Percentiles rank a stretch among this genome's conserved stretches.
Conservation (phyloP, 2,329 filamentous ascomycete species). For the Sarocladium strictum region DNA sequence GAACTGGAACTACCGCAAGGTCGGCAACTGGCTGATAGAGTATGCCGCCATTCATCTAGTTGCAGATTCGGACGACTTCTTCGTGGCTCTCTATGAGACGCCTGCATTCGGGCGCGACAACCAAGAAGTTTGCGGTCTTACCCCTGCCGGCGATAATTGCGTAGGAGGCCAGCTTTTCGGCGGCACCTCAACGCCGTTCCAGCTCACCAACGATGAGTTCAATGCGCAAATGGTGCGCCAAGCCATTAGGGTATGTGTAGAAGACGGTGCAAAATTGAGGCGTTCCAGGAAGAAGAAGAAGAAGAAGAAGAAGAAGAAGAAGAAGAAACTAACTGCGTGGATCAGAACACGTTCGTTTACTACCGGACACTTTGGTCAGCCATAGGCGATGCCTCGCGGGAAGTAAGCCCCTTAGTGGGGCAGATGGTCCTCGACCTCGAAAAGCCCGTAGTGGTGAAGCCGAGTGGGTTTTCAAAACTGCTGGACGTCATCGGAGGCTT, state of each 20-base stretch:
- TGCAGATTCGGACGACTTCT: not conserved
- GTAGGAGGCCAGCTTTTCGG: not conserved
- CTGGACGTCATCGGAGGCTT: not conserved
- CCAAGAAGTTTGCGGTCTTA: not conserved
- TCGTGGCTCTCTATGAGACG: not conserved
- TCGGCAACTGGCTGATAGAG: not conserved
- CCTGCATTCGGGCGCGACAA: not conserved
- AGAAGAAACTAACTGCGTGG: not conserved
- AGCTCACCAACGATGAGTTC: not conserved
- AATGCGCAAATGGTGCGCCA: not conserved
- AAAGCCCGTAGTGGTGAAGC: not conserved
- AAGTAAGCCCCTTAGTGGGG: not conserved
- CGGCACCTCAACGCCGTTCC: not conserved
- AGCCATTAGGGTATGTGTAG: not conserved
- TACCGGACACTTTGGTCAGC: not conserved
- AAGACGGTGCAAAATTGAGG: not conserved
- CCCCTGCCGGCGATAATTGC: not conserved
- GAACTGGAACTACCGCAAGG: constrained; percentile 1
- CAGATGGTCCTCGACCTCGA: not conserved
- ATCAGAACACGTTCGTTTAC: not conserved
- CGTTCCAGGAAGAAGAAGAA: too few relatives aligned
- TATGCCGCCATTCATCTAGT: not conserved
- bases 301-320: too few relatives aligned
- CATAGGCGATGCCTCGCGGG: not conserved
- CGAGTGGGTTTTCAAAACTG: not conserved